Conservation (phyloP, 352 stramenopile genomes). For the Pelagophyceae sp. region DNA sequence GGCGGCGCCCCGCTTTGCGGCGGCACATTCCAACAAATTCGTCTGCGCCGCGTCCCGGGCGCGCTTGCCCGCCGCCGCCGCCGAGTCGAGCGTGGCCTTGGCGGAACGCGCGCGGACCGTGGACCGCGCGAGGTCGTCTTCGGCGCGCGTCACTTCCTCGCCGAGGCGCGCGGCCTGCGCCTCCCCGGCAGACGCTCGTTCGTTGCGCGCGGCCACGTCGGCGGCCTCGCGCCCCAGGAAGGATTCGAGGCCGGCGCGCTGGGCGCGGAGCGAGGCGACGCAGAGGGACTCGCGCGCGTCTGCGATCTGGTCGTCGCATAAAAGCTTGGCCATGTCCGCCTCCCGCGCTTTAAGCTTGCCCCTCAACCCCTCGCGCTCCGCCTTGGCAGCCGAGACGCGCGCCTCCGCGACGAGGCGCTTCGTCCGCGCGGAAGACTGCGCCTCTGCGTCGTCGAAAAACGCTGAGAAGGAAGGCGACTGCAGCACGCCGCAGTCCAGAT, state of each 20-base stretch:
- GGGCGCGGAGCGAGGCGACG: neutral
- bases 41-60: neutral
- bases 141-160: neutral
- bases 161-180: neutral
- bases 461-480: neutral
- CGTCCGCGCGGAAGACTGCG: neutral
- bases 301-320: neutral
- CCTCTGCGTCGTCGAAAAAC: neutral
- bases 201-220: neutral
- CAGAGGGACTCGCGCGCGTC: neutral
- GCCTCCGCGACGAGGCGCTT: constrained; percentile 9
- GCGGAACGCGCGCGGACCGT: neutral
- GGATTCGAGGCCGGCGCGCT: neutral
- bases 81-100: neutral
- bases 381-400: neutral
- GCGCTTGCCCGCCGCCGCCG: neutral
- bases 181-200: neutral
- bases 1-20: neutral
- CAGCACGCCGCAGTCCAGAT: neutral
- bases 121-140: neutral
- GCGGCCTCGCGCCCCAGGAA: neutral
- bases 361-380: neutral
- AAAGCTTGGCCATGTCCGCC: neutral
- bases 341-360: neutral
- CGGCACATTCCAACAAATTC: too few species aligned